A percentile compares a stretch with the other conserved stretches of the same genome.
phyloP scores from a whole-genome alignment of 352 stramenopile genomes.

The Phytopythium kandeliae region DNA sequence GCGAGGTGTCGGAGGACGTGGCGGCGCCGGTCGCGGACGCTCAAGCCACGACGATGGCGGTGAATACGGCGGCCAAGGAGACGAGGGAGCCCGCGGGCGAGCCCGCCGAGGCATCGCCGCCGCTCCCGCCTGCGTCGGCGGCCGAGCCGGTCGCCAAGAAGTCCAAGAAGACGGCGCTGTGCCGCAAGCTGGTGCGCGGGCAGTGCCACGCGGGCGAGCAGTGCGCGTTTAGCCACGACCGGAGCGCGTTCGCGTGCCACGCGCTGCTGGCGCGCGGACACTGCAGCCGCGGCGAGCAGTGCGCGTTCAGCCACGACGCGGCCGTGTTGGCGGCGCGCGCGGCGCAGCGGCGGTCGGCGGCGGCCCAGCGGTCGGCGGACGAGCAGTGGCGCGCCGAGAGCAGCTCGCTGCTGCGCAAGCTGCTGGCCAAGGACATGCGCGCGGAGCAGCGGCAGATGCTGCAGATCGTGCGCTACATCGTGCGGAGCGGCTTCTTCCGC shows the following conservation, averaged over 20 bases:
- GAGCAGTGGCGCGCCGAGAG: conserved; percentile 61
- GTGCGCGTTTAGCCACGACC: conserved; percentile 75
- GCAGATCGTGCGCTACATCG: conserved; percentile 65
- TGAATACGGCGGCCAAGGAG: too few relatives aligned
- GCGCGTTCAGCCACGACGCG: conserved; percentile 55
- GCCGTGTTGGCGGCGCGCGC: conserved; percentile 20
- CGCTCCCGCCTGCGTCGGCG: neutral
- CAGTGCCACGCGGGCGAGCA: conserved; percentile 45
- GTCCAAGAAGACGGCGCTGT: conserved; percentile 39
- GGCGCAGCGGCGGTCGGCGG: conserved; percentile 21
- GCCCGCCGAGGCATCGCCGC: neutral
- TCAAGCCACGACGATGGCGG: too few relatives aligned
- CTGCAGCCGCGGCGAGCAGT: conserved; percentile 52
- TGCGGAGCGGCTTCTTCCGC: conserved; percentile 53
- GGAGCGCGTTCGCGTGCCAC: conserved; percentile 49
- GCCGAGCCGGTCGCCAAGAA: conserved; percentile 32
- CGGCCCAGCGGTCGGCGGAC: conserved; percentile 38
- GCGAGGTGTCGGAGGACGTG: conserved; percentile 44
- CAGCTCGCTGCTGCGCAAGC: conserved; percentile 63
- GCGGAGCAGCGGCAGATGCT: conserved; percentile 71
- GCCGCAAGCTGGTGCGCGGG: conserved; percentile 61
- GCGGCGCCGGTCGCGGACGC: conserved; percentile 18
- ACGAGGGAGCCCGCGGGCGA: conserved; percentile 9
- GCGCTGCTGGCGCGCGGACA: conserved; percentile 46
- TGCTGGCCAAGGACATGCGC: conserved; percentile 67